A percentile compares a stretch with the other conserved stretches of the same genome.
These are phyloP conservation scores for Cordyceps militaris DNA, from an alignment of 2,329 filamentous ascomycete species.

Conservation along the genomic window DNA sequence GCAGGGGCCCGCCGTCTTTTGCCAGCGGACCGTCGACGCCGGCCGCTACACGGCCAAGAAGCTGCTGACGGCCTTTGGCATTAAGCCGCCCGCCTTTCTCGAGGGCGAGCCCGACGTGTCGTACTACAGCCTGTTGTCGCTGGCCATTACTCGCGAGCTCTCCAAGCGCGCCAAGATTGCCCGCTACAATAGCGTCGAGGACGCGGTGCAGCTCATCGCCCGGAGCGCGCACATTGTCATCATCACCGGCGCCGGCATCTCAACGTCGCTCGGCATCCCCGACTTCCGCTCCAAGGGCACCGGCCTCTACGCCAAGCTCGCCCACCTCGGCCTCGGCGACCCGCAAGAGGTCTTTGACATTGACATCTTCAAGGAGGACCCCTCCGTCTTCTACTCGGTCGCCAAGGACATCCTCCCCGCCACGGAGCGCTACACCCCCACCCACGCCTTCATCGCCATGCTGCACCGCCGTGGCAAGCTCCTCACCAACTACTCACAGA, in stretches of 20 bases:
- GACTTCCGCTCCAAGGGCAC: constrained; percentile 94
- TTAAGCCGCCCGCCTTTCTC: constrained; percentile 66
- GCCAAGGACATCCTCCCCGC: constrained; percentile 85
- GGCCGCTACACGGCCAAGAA: constrained; percentile 71
- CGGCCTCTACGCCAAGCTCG: constrained; percentile 81
- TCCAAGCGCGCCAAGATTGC: constrained; percentile 72
- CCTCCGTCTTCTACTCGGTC: constrained; percentile 82
- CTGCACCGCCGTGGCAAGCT: constrained; percentile 84
- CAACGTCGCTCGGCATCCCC: constrained; percentile 91
- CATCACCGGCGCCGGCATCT: constrained; percentile 92
- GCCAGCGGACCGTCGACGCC: constrained; percentile 61
- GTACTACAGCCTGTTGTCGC: constrained; percentile 67
- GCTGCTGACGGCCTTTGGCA: constrained; percentile 78
- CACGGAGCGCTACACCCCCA: constrained; percentile 76
- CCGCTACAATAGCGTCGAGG: constrained; percentile 77
- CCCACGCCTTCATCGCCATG: constrained; percentile 86
- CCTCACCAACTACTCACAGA: constrained; percentile 95
- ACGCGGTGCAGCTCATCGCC: constrained; percentile 72
- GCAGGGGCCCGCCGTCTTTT: constrained; percentile 72
- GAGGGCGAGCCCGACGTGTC: constrained; percentile 60
- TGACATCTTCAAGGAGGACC: constrained; percentile 75
- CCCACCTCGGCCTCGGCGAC: constrained; percentile 68
- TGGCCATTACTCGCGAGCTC: constrained; percentile 74
- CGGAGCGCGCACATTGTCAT: constrained; percentile 80
- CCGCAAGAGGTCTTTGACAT: constrained; percentile 97